These are phyloP conservation scores for Boletellus ananiceps DNA, from an alignment of 768 basidiomycete species.

Conservation along the genomic window DNA sequence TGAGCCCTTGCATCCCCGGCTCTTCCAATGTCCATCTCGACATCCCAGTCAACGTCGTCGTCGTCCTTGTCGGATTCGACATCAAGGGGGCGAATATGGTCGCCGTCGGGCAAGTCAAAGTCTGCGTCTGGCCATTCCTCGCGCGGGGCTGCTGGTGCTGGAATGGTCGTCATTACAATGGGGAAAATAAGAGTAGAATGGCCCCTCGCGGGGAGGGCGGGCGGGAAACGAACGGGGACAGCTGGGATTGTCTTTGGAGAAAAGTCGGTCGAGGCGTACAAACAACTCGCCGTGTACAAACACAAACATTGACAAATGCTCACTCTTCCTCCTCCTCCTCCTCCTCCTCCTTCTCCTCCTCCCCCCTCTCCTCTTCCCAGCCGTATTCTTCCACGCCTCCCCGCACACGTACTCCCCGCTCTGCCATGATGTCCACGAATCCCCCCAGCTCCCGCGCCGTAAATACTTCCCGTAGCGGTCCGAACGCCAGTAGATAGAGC, in stretches of 20 bases:
- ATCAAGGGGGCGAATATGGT: constrained; percentile 56
- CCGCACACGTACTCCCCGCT: constrained; percentile 63
- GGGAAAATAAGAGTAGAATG: constrained; percentile 19
- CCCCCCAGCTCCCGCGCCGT: constrained; percentile 51
- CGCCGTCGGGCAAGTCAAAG: constrained; percentile 79
- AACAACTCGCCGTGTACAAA: constrained; percentile 20
- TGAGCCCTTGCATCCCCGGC: constrained; percentile 49
- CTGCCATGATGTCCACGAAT: constrained; percentile 72
- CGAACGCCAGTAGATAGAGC: constrained; percentile 75
- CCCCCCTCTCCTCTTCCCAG: constrained; percentile 8
- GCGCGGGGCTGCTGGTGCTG: constrained; percentile 52
- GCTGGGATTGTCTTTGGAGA: constrained; percentile 20
- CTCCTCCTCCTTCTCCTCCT: constrained; percentile 32
- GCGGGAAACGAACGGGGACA: constrained; percentile 1
- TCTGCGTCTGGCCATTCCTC: constrained; percentile 89
- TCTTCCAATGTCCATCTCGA: constrained; percentile 64
- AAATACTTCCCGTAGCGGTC: constrained; percentile 62
- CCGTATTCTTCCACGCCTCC: constrained; percentile 50
- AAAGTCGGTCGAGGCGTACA: constrained; percentile 40
- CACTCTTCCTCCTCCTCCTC: constrained; percentile 59
- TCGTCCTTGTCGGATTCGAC: constrained; percentile 61
- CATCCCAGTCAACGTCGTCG: constrained; percentile 76
- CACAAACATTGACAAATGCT: constrained; percentile 12
- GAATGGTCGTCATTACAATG: constrained; percentile 52
- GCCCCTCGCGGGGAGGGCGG: constrained; percentile 15